Conservation (phyloP, 495 filamentous ascomycete genomes). For the Aspergillus conjunctus region DNA sequence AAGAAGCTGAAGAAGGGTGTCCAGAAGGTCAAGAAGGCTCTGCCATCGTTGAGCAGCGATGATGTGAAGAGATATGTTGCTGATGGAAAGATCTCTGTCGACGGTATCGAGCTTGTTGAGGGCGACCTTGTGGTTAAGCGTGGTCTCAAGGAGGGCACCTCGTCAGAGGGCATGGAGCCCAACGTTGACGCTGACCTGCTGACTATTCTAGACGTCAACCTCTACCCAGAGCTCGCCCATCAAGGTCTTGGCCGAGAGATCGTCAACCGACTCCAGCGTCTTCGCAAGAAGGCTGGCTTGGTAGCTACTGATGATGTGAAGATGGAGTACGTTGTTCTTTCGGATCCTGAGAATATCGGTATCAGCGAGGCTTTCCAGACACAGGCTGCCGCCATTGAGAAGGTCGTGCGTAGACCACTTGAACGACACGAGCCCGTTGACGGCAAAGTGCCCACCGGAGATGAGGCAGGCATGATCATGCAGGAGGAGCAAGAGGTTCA, state of each 20-base stretch:
- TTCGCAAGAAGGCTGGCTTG: slow-evolving; percentile 81
- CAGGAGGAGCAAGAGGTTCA: slow-evolving; percentile 91
- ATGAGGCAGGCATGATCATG: slow-evolving; percentile 64
- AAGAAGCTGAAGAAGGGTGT: slow-evolving; percentile 97
- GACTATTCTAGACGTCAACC: slow-evolving; percentile 73
- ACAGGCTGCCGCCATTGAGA: slow-evolving; percentile 69
- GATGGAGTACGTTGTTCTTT: slow-evolving; percentile 78
- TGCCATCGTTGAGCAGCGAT: slow-evolving; percentile 75
- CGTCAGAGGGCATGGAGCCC: slow-evolving; percentile 72
- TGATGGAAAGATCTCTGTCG: slow-evolving; percentile 71
- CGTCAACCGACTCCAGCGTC: slow-evolving; percentile 77
- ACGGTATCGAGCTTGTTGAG: slow-evolving; percentile 76
- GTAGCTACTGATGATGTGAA: slow-evolving; percentile 81
- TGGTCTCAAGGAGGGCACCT: slow-evolving; percentile 67
- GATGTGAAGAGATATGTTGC: slow-evolving; percentile 74
- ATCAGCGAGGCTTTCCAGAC: slow-evolving; percentile 72
- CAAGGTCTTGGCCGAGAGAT: slow-evolving; percentile 81
- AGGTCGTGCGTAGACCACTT: slow-evolving; percentile 76
- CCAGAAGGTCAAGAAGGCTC: slow-evolving; percentile 83
- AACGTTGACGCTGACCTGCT: slow-evolving; percentile 85
- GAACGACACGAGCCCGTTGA: slow-evolving; percentile 70
- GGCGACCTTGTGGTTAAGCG: slow-evolving; percentile 85
- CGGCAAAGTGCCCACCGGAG: slow-evolving; percentile 59
- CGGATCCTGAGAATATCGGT: slow-evolving; percentile 75
- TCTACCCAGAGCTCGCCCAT: slow-evolving; percentile 72